Evolutionary conservation across 768 basidiomycete genomes (phyloP), one percentile per base, ranked within the genome.

Genomic region (Lentinula sp.): DNA sequence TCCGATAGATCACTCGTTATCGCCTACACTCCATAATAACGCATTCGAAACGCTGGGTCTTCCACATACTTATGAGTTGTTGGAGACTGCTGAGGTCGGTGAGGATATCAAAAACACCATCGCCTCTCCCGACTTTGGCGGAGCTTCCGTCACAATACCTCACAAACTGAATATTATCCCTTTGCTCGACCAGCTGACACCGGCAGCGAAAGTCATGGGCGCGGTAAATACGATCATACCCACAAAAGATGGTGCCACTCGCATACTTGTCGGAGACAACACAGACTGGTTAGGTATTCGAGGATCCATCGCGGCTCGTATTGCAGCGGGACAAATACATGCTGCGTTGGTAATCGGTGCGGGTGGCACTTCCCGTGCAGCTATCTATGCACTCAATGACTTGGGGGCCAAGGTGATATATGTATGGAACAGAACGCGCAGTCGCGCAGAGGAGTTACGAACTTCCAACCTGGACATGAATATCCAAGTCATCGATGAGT

Each of bases 131-230:
- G 84, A 86, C 50, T 98, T 98, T 70, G 96, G 97, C 7, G 97
- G 97, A 0, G 97, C 95, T 15, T 93, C 91, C 4, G 94, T 98
- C 32, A 99, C 97, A 18, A 98, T 98, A 64, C 97, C 97, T 1
- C 87, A 88, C 79, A 99, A 99, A 74, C 77, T 96, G 42, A 90
- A 93, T 62, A 80, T 98, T 64, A 93, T 98, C 52, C 85, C 90
- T 1, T 77, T 90, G 5, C 82, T 99, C 55, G 90, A 95, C 68
- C 74, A 77, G 57, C 73, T 98, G 45, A 90, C 95, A 0, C 84
- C 86, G 0, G 87, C 93, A 20, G 97, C 95, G 1, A 77, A 85
- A 66, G 77, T 83, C 3, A 95, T 99, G 62, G 97, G 97, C 0
- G 97, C 97, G 0, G 93, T 98, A 64, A 98, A 99, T 72, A 98